Conservation (phyloP, 192 early-diverging fungal species). For the Coemansia sp. region DNA sequence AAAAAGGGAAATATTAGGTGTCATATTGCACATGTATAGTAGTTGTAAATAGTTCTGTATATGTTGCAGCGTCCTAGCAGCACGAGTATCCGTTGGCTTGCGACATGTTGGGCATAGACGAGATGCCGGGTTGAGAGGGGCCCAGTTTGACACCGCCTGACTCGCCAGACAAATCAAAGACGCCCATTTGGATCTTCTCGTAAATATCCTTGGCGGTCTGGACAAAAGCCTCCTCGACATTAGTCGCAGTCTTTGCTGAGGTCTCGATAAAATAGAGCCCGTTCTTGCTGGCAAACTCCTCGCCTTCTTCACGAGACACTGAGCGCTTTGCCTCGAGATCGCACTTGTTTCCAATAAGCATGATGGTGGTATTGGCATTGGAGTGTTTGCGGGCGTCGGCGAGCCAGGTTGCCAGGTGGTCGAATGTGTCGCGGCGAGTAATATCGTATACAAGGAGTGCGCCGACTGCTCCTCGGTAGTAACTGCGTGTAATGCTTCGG, state of each 20-base stretch:
- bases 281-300: slow-evolving; percentile 83
- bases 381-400: slow-evolving; percentile 88
- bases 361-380: slow-evolving; percentile 85
- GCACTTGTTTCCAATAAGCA: slow-evolving; percentile 91
- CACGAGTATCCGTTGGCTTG: slow-evolving; percentile 46
- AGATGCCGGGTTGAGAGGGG: slow-evolving; percentile 62
- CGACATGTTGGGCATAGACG: slow-evolving; percentile 59
- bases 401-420: slow-evolving; percentile 76
- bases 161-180: slow-evolving; percentile 74
- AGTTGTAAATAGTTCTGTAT: background rate
- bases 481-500: slow-evolving; percentile 81
- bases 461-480: slow-evolving; percentile 80
- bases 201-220: slow-evolving; percentile 79
- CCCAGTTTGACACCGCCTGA: slow-evolving; percentile 64
- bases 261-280: slow-evolving; percentile 90
- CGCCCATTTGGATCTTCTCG: slow-evolving; percentile 75
- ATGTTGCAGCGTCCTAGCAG: slow-evolving; percentile 21
- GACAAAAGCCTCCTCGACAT: slow-evolving; percentile 83
- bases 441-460: slow-evolving; percentile 84
- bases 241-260: slow-evolving; percentile 83
- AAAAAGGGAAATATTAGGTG: slow-evolving; percentile 7
- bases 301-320: slow-evolving; percentile 84
- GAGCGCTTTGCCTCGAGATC: slow-evolving; percentile 81
- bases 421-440: slow-evolving; percentile 77
- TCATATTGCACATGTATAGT: background rate